Percentiles rank a stretch among this genome's conserved stretches.
Conservation (phyloP, 805 yeast genomes). For the Maudiozyma saulgeensis region DNA sequence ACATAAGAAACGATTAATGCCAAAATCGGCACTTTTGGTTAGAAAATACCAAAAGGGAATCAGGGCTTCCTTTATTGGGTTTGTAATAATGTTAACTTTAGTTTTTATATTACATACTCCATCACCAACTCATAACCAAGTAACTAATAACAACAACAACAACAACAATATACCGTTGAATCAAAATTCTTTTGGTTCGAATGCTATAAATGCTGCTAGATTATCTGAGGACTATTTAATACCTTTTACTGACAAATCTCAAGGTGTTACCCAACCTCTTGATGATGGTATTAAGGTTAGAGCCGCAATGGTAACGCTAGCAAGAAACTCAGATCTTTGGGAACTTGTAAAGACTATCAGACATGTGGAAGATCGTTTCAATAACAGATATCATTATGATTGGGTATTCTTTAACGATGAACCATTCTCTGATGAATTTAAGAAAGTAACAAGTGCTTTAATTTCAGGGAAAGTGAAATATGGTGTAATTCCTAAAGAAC, state of each 20-base stretch:
- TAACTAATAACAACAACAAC: background rate
- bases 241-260: slow-evolving; percentile 26
- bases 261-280: slow-evolving; percentile 22
- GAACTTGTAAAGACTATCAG: slow-evolving; percentile 49
- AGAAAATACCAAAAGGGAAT: slow-evolving; percentile 23
- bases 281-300: slow-evolving; percentile 36
- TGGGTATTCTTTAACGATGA: slow-evolving; percentile 74
- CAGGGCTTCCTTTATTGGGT: slow-evolving; percentile 17
- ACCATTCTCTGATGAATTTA: slow-evolving; percentile 51
- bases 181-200: background rate
- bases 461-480: slow-evolving; percentile 56
- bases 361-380: slow-evolving; percentile 58
- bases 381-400: slow-evolving; percentile 53
- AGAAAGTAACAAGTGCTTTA: slow-evolving; percentile 35
- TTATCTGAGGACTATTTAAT: slow-evolving; percentile 10
- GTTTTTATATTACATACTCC: slow-evolving; percentile 11
- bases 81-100: slow-evolving; percentile 13
- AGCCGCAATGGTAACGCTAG: slow-evolving; percentile 62
- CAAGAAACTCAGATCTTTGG: slow-evolving; percentile 57
- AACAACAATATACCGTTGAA: too few relatives aligned
- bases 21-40: slow-evolving; percentile 24
- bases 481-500: slow-evolving; percentile 50
- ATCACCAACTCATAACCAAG: slow-evolving; percentile 1
- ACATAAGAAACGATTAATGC: slow-evolving; percentile 21
- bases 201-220: slow-evolving; percentile 1